phyloP scores from a whole-genome alignment of 768 basidiomycete genomes.

The Tricholoma flavovirens region DNA sequence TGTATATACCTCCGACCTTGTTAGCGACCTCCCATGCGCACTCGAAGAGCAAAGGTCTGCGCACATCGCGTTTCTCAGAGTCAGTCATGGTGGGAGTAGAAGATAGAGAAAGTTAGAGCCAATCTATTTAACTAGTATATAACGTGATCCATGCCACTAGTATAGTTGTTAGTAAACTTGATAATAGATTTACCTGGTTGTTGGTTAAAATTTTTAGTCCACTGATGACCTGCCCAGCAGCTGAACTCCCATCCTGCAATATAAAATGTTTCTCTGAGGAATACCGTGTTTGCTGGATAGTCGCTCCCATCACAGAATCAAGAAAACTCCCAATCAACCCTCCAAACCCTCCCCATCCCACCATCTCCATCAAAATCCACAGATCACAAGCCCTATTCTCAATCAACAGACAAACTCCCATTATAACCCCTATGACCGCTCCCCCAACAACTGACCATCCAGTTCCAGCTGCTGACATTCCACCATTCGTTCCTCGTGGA shows the following conservation, averaged over 20 bases:
- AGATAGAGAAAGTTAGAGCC: not conserved
- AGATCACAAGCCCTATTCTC: constrained; percentile 56
- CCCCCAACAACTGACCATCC: constrained; percentile 72
- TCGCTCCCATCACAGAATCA: constrained; percentile 86
- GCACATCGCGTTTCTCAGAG: constrained; percentile 57
- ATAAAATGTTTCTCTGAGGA: constrained; percentile 55
- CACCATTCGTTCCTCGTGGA: constrained; percentile 91
- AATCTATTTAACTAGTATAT: not conserved
- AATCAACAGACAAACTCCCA: constrained; percentile 48
- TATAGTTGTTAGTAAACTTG: constrained; percentile 30
- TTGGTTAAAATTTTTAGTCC: constrained; percentile 75
- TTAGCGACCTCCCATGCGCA: constrained; percentile 98
- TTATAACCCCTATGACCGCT: constrained; percentile 56
- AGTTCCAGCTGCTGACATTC: constrained; percentile 71
- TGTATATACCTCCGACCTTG: constrained; percentile 99
- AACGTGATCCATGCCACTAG: constrained; percentile 24
- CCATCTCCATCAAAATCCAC: constrained; percentile 37
- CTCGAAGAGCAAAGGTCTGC: constrained; percentile 82
- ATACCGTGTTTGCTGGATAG: constrained; percentile 76
- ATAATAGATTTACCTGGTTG: constrained; percentile 55
- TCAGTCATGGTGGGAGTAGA: constrained; percentile 23
- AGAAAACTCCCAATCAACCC: constrained; percentile 82
- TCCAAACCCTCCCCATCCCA: constrained; percentile 55
- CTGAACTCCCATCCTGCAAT: constrained; percentile 47
- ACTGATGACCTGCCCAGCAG: constrained; percentile 39